Evolutionary conservation across 202 grass and related monocot species (phyloP).

Genomic region (Musa balbisiana): DNA sequence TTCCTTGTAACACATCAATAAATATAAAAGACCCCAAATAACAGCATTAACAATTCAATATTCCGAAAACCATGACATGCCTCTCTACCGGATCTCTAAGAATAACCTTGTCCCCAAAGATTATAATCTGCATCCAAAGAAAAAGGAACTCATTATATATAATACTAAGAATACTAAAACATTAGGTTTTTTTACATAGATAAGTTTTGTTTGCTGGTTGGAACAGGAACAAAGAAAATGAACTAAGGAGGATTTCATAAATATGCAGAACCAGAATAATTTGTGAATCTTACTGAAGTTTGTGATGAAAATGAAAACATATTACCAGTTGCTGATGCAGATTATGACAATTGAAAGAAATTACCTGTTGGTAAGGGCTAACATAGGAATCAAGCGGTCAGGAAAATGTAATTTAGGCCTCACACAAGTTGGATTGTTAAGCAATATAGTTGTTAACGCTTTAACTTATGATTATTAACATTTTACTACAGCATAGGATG

Average conservation of each 20-base stretch:
- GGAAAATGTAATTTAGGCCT: neutral
- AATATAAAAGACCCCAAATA: constrained; percentile 6
- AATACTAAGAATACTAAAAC: neutral
- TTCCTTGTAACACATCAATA: neutral
- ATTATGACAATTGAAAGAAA: neutral
- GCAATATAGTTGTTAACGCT: neutral
- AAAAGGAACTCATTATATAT: neutral
- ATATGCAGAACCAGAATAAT: neutral
- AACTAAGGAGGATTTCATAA: neutral
- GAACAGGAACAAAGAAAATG: neutral
- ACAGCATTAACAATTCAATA: constrained; percentile 13
- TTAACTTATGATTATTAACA: too few relatives aligned
- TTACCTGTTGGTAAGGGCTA: neutral
- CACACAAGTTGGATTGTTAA: neutral
- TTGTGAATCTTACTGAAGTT: neutral
- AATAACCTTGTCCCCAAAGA: constrained; percentile 92
- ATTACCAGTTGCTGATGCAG: neutral
- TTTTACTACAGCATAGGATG: too few relatives aligned
- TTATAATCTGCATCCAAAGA: constrained; percentile 60
- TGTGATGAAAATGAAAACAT: too few relatives aligned
- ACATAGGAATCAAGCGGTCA: neutral
- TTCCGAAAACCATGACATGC: constrained; percentile 23
- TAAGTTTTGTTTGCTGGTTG: too few relatives aligned
- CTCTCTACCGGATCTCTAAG: constrained; percentile 76
- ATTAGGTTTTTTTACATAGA: neutral